Percentiles rank a stretch among this genome's conserved stretches.
Conservation (phyloP, 1,284 basidiomycete genomes). For the Mycena sp. region DNA sequence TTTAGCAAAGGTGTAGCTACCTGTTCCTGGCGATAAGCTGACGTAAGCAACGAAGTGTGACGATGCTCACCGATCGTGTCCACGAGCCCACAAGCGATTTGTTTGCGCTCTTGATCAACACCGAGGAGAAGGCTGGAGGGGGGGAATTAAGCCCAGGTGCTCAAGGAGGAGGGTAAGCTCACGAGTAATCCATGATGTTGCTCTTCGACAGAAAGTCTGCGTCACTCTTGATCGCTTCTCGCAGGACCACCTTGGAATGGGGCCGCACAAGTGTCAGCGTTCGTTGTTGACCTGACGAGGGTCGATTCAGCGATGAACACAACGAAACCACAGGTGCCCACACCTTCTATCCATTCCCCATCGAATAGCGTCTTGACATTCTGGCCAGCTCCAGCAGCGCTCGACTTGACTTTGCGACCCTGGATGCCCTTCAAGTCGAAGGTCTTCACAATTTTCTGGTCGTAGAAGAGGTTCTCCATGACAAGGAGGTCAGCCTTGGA, state of each 20-base stretch:
- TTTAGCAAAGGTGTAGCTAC: conserved; percentile 81
- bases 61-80: conserved; percentile 73
- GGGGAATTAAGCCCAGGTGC: neutral
- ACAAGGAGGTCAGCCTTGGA: conserved; percentile 78
- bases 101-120: conserved; percentile 68
- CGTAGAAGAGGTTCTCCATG: conserved; percentile 85
- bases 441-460: conserved; percentile 69
- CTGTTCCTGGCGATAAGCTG: conserved; percentile 39
- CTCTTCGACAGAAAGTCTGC: conserved; percentile 76
- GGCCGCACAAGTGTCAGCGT: conserved; percentile 72
- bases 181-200: conserved; percentile 89
- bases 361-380: conserved; percentile 73
- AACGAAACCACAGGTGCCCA: conserved; percentile 24
- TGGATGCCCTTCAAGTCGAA: conserved; percentile 87
- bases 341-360: conserved; percentile 84
- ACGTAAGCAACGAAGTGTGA: neutral
- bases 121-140: conserved; percentile 66
- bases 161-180: conserved; percentile 30
- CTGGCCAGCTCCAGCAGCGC: conserved; percentile 41
- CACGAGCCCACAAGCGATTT: conserved; percentile 79
- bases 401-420: conserved; percentile 69
- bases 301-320: neutral
- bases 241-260: conserved; percentile 73
- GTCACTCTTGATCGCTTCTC: conserved; percentile 73
- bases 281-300: conserved; percentile 63